Evolutionary conservation across 2,329 filamentous ascomycete genomes (phyloP), one percentile per base, ranked within the genome.

Genomic region (Aspergillus fischeri): DNA sequence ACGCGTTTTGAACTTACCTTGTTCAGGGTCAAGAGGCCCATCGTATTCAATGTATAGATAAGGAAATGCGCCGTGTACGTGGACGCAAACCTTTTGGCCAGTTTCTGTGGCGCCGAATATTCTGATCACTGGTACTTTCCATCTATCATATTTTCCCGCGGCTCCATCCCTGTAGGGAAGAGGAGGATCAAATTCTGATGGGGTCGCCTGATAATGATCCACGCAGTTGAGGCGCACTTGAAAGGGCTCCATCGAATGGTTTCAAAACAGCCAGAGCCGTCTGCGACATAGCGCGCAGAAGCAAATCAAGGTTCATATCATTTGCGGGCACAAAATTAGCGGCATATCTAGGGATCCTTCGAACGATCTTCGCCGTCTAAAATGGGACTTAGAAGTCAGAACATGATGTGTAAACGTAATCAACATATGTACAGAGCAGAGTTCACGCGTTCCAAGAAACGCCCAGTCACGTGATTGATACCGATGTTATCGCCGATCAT

Each of bases 21-120:
- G 82, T 61, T 89, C 82, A 9, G 81, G 78, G 44, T 80, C 81
- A 59, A 94, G 73, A 64, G 83, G 83, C 24, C 90, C 92, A 50
- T 82, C 79, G 72, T 96, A 96, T 72, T 93, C 88, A 55, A 99
- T 81, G 71, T 92, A 97, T n/a, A 97, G 79, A 70, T 99, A 99
- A 1, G 94, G 94, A 67, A 99, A 92, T 24, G 91, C 92, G 59
- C 95, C 94, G 74, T 97, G 94, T 55, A 99, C 86, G 77, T 99
- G 94, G 29, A 91, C 91, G 77, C 94, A 97, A 17, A 97, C 91
- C 70, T 95, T 97, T 75, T 97, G 92, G 0, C 94, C 94, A 0
- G 91, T 94, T 72, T 96, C 91, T 0, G 93, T 97, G 3, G 92
- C 87, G 0, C 94, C 94, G 75, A 97, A 99, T 10, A 95, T 84